Base-by-base conservation (phyloP, 345 rosid species). In the Pseudoturritis turrita region DNA sequence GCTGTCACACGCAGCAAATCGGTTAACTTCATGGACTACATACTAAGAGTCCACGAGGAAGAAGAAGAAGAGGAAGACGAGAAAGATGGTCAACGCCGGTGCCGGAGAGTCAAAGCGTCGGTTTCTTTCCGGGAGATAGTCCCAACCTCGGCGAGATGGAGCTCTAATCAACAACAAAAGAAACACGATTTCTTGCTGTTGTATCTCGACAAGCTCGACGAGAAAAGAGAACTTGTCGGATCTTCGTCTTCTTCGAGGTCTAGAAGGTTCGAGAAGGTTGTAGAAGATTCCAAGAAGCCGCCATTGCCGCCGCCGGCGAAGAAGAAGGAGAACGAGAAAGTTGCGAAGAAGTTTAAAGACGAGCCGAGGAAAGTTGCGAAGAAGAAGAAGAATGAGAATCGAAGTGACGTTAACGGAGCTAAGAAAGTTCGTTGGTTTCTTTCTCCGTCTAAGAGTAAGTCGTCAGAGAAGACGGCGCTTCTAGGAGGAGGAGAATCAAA, bases 1-100 rank as follows among this genome's bases (percentile, higher is more conserved):
- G 62, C 79, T 9, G 90, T 91, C 21, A 26, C 84, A 1, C 77
- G 97, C 45, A 89, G 96, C 67, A 79, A 86, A 85, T 94, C 97
- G 12, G 98, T 88, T 72, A 91, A 89, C 70, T 94, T 91, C 79
- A 79, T 89, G 91, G 98, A 94, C 69, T 89, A 90, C 52, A 63
- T 90, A 69, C 64, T 84, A 60, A 76, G 85, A 57, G 63, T 71
- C 18, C 78, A 86, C 23, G 59, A 71, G 10, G 72, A 71, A 4
- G 59, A 76, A 18, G 63, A 72, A 21, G 84, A 87, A 55, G 62
- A 76, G 4, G 65, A 72, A 10, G 59, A 68, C 9, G 75, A 75
- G 3, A 69, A 76, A 31, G 78, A 82, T 7, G 70, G 79, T n/a
- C 77, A 74, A 41, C 92, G 44, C 21, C 50, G 80, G 59, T 75